Base-by-base conservation (phyloP, 2,329 filamentous ascomycete species). In the Fusarium acutatum region DNA sequence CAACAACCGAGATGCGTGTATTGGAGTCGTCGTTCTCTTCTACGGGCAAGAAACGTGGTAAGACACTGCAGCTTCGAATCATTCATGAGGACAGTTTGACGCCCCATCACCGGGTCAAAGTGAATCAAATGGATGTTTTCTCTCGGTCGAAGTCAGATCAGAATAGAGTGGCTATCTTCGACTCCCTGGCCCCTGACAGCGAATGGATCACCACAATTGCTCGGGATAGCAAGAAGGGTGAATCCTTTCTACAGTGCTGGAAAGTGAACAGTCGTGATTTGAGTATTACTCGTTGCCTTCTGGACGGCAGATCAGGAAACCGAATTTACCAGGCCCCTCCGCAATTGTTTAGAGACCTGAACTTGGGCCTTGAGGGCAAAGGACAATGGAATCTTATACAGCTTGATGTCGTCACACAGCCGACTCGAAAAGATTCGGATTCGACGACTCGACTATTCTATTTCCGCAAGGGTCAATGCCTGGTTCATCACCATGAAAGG, bases 231-330 rank as follows among this genome's bases (percentile, higher is more conserved):
- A n/a, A 54, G 24, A 15, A 1, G 7, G 6, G 35, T 2, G 7
- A 30, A 4, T 6, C 14, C 4, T 22, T 24, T 28, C 26, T 54
- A 0, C 52, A 54, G 20, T 7, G 15, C 10, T 54, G 52, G 52
- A 54, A 22, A 18, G 35, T 54, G 11, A 22, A 40, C 11, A 38
- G 3, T 7, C 35, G 20, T 10, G 35, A 40, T 30, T 12, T 54
- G 20, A 54, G 52, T 11, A 7, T 54, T 6, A 53, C 34, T 37
- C 52, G 35, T 5, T 17, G 15, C 20, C 24, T 28, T 17, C 35
- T 18, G 26, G 35, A 6, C 2, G 34, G 11, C 7, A 4, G 7
- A 7, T 40, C 15, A 1, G 15, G 0, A 2, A 13, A 13, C 11
- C 11, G 15, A n/a, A 14, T n/a, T 20, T 26, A 54, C 2, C 2